phyloP scores from a whole-genome alignment of 2,329 filamentous ascomycete species.

The Penicillium occitanis region DNA sequence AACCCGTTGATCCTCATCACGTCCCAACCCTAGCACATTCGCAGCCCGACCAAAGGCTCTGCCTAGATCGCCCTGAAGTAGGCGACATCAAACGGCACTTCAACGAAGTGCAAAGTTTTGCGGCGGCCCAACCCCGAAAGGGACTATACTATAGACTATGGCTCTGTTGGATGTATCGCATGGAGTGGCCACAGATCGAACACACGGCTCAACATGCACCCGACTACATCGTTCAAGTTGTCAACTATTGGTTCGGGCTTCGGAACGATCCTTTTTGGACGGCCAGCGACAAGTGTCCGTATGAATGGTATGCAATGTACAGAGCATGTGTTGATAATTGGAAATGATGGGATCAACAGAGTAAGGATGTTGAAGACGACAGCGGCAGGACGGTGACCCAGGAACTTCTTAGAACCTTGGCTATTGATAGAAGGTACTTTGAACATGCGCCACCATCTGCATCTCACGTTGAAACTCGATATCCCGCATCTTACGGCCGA shows the following conservation, averaged over 20 bases:
- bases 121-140: not conserved
- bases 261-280: conserved; percentile 10
- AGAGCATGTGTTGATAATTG: not conserved
- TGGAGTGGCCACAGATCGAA: conserved; percentile 8
- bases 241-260: conserved; percentile 10
- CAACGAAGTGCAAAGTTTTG: not conserved
- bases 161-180: conserved; percentile 16
- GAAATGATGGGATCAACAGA: not conserved
- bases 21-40: not conserved
- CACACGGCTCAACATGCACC: not conserved
- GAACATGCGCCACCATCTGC: not conserved
- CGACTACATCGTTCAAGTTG: conserved; percentile 1
- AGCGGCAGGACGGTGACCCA: not conserved
- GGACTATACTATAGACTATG: conserved; percentile 8
- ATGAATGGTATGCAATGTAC: conserved; percentile 12
- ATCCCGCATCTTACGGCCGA: not conserved
- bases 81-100: conserved; percentile 13
- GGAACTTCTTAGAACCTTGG: not conserved
- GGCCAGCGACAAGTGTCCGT: not conserved
- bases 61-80: conserved; percentile 5
- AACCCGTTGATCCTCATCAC: not conserved
- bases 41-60: not conserved
- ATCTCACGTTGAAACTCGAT: not conserved
- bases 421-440: not conserved
- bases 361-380: not conserved